Evolutionary conservation across 352 stramenopile genomes (phyloP).

Genomic region (Elongisporangium anandrum): DNA sequence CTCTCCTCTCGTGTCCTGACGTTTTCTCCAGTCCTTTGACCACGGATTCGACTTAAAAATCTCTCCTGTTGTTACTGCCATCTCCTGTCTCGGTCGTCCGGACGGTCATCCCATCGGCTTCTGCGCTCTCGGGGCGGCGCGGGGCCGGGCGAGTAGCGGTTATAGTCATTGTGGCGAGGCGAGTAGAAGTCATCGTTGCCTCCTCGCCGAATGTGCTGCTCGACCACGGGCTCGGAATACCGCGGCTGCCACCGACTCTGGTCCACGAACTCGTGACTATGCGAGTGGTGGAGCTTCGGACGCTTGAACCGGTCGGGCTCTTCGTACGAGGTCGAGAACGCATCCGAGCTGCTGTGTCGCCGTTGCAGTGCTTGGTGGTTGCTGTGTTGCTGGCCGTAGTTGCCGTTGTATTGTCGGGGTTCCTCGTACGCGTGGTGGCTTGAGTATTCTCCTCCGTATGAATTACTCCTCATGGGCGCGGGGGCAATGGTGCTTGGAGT

Average conservation of each 20-base stretch:
- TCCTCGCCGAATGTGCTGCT: neutral
- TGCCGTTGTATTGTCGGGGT: conserved; percentile 7
- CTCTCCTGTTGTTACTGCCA: conserved; percentile 2
- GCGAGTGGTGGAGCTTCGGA: conserved; percentile 54
- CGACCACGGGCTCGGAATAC: neutral
- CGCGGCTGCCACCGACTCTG: neutral
- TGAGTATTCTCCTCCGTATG: neutral
- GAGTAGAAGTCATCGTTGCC: conserved; percentile 3
- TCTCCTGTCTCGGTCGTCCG: conserved; percentile 13
- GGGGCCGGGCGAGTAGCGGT: conserved; percentile 3
- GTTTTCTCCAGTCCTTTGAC: neutral
- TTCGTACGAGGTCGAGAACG: conserved; percentile 20
- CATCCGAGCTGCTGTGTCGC: conserved; percentile 41
- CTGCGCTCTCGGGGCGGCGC: conserved; percentile 11
- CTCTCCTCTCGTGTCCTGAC: no score
- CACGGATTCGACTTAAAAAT: neutral
- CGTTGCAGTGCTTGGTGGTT: conserved; percentile 18
- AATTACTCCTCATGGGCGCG: neutral
- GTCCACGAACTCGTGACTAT: conserved; percentile 34
- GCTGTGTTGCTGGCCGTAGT: conserved; percentile 13
- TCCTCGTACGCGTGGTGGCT: neutral
- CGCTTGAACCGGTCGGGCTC: conserved; percentile 25
- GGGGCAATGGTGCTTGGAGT: neutral
- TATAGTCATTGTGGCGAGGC: conserved; percentile 4
- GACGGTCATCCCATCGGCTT: conserved; percentile 31